Conservation (phyloP, 306 rosid species). For the Vachellia collinsii region DNA sequence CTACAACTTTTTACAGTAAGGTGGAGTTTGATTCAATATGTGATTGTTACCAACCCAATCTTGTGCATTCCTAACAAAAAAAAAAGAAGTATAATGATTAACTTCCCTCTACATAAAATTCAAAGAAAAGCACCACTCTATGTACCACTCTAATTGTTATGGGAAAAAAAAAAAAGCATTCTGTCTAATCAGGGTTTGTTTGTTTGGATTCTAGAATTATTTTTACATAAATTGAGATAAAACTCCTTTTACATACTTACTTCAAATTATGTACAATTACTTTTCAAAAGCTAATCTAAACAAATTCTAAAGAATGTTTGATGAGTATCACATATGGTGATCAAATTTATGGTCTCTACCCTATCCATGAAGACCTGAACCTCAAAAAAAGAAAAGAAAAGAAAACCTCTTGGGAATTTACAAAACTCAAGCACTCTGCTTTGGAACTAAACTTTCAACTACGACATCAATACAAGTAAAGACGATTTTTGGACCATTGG, state of each 20-base stretch:
- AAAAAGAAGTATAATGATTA: too few species aligned
- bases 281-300: too few species aligned
- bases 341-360: not conserved
- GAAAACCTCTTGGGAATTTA: not conserved
- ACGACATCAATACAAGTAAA: conserved; percentile 35
- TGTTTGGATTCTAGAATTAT: too few species aligned
- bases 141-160: too few species aligned
- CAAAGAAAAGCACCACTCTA: not conserved
- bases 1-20: not conserved
- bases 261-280: too few species aligned
- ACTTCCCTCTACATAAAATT: not conserved
- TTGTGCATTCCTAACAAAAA: not conserved
- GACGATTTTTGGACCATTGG: conserved; percentile 29
- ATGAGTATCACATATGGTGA: not conserved
- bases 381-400: too few species aligned
- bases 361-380: too few species aligned
- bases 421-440: conserved; percentile 15
- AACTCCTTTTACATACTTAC: too few species aligned
- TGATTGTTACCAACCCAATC: too few species aligned
- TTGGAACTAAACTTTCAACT: conserved; percentile 21
- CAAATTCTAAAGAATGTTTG: not conserved
- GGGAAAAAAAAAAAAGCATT: not conserved
- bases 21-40: not conserved
- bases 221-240: too few species aligned
- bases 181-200: not conserved